phyloP scores from a whole-genome alignment of 2,329 filamentous ascomycete species.

The Remersonia thermophila region DNA sequence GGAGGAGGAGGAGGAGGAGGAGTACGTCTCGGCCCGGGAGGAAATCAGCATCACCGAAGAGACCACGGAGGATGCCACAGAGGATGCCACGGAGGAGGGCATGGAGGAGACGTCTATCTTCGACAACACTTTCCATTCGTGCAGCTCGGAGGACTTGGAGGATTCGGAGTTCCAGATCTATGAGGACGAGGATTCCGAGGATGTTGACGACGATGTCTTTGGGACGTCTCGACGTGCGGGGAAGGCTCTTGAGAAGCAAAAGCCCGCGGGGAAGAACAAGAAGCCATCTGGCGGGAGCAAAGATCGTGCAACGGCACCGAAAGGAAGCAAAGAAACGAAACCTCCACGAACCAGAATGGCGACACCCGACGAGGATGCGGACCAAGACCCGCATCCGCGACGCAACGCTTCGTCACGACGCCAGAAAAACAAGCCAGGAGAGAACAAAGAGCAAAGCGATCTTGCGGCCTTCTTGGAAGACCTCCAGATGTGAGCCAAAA shows the following conservation, averaged over 20 bases:
- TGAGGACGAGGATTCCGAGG: conserved; percentile 4
- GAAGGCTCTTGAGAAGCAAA: conserved; percentile 1
- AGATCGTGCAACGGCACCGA: background rate
- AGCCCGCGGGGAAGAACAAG: background rate
- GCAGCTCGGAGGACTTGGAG: conserved; percentile 9
- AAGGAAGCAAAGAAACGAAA: background rate
- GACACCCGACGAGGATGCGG: too few relatives aligned
- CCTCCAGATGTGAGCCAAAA: too few relatives aligned
- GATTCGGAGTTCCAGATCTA: conserved; percentile 8
- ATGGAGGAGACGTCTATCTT: conserved; percentile 14
- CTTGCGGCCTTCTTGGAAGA: too few relatives aligned
- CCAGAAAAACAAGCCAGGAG: too few relatives aligned
- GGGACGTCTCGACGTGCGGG: conserved; percentile 1
- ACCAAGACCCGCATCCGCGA: too few relatives aligned
- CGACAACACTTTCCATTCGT: conserved; percentile 11
- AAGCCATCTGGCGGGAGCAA: background rate
- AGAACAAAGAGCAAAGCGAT: too few relatives aligned
- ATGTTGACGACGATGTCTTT: conserved; percentile 1
- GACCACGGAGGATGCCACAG: too few relatives aligned
- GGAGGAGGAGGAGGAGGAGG: conserved; percentile 5
- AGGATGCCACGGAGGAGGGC: too few relatives aligned
- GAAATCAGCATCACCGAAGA: conserved; percentile 14
- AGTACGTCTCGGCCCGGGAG: conserved; percentile 13
- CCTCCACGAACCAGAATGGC: too few relatives aligned
- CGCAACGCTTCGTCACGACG: too few relatives aligned